These are phyloP conservation scores for Suillus ampliporus DNA, from an alignment of 768 basidiomycete genomes.

Conservation along the genomic window DNA sequence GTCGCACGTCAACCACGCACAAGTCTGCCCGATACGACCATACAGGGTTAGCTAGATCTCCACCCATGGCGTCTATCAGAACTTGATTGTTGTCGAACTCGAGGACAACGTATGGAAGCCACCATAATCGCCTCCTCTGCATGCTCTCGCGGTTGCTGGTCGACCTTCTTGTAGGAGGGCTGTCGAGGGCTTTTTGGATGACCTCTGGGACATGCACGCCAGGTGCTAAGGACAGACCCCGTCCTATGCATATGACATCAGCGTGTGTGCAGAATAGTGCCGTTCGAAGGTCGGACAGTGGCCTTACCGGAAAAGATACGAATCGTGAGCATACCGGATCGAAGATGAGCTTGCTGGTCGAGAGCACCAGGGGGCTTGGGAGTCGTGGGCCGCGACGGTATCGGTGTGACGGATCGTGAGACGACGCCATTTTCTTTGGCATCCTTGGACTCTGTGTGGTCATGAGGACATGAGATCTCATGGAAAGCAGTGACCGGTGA, in stretches of 20 bases:
- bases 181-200: slow-evolving; percentile 81
- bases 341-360: slow-evolving; percentile 60
- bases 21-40: slow-evolving; percentile 98
- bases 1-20: slow-evolving; percentile 52
- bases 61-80: slow-evolving; percentile 93
- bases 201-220: slow-evolving; percentile 82
- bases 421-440: slow-evolving; percentile 69
- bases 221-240: slow-evolving; percentile 80
- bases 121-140: slow-evolving; percentile 92
- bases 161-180: slow-evolving; percentile 58
- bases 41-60: slow-evolving; percentile 86
- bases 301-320: slow-evolving; percentile 88
- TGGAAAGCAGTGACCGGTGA: slow-evolving; percentile 6
- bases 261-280: neutral
- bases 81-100: slow-evolving; percentile 99
- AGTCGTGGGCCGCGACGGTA: slow-evolving; percentile 81
- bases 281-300: slow-evolving; percentile 20
- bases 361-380: slow-evolving; percentile 62
- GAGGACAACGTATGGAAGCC: slow-evolving; percentile 96
- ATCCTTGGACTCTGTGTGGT: slow-evolving; percentile 66
- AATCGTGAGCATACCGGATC: slow-evolving; percentile 93
- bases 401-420: slow-evolving; percentile 82
- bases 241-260: slow-evolving; percentile 49
- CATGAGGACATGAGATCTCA: slow-evolving; percentile 12
- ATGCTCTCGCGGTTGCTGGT: slow-evolving; percentile 87